Base-by-base conservation (phyloP, 2,329 filamentous ascomycete genomes). In the Geosmithia morbida region DNA sequence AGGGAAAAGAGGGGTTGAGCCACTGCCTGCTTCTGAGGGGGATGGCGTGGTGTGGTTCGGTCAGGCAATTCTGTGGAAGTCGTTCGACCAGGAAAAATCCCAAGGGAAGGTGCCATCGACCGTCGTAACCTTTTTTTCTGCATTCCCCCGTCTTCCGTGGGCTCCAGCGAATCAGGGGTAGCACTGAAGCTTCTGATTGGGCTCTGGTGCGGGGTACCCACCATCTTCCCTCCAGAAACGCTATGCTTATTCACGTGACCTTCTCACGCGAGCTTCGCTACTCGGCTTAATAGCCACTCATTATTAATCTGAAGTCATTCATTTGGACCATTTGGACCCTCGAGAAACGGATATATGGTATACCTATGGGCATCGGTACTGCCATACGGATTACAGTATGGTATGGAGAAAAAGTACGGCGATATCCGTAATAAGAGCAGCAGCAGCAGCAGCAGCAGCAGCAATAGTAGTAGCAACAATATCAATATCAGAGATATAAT, bases 241-340 rank as follows among this genome's bases (percentile, higher is more conserved):
- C 7, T 42, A 3, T 42, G 41, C 4, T 11, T 16, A 4, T 7
- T 5, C 20, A 42, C 17, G 37, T 47, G 29, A 46, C 39, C 20
- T n/a, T 37, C 48, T 46, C 46, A 30, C 5, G 41, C 48, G 48
- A 44, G 26, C 45, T 17, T 17, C n/a, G 55, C 43, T 43, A 14
- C 20, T 20, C 33, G 43, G 19, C 45, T 10, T 18, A 16, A 22
- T 47, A 45, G 46, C 49, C 22, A 22, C 37, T 46, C 41, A 48
- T 49, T 29, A 46, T 37, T 37, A 37, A 37, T 37, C 6, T 37
- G 33, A 37, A 16, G 33, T 46, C 22, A 43, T 48, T 42, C 43
- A 30, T 22, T 26, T 26, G 22, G 22, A 26, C 22, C 22, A 26
- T 8, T 26, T 5, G 22, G 22, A 26, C 22, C 22, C n/a, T n/a